phyloP scores from a whole-genome alignment of 1,139 yeast species.

The Saccharomyces hybrid region DNA sequence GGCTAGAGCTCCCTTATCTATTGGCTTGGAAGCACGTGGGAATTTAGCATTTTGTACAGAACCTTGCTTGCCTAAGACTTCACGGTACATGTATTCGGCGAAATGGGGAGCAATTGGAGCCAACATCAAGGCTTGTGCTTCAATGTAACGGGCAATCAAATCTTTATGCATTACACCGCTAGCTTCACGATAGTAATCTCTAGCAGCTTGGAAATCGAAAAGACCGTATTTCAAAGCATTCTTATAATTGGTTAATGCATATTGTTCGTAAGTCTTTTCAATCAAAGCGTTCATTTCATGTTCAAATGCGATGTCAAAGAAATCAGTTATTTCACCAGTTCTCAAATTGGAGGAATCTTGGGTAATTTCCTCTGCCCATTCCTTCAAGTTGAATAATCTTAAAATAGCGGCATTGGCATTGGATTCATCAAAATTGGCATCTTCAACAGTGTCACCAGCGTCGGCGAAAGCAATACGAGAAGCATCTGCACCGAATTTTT shows the following conservation, averaged over 20 bases:
- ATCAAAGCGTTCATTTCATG: slow-evolving; percentile 86
- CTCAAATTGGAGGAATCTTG: slow-evolving; percentile 50
- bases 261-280: slow-evolving; percentile 63
- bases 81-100: slow-evolving; percentile 82
- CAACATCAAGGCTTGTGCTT: slow-evolving; percentile 71
- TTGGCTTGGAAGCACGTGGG: slow-evolving; percentile 66
- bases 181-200: slow-evolving; percentile 93
- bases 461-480: slow-evolving; percentile 96
- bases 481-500: slow-evolving; percentile 96
- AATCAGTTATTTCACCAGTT: slow-evolving; percentile 56
- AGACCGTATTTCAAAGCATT: slow-evolving; percentile 83
- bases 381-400: slow-evolving; percentile 84
- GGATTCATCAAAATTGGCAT: slow-evolving; percentile 94
- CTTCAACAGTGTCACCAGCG: slow-evolving; percentile 96
- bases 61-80: slow-evolving; percentile 52
- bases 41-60: slow-evolving; percentile 69
- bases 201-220: slow-evolving; percentile 87
- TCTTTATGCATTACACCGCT: slow-evolving; percentile 71
- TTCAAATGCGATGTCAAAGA: slow-evolving; percentile 84
- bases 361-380: slow-evolving; percentile 82
- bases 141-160: slow-evolving; percentile 72
- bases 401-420: slow-evolving; percentile 96
- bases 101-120: slow-evolving; percentile 96
- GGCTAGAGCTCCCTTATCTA: slow-evolving; percentile 54
- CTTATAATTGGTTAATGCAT: slow-evolving; percentile 70